Conservation (phyloP, 495 filamentous ascomycete species). For the Acidiella bohemica region DNA sequence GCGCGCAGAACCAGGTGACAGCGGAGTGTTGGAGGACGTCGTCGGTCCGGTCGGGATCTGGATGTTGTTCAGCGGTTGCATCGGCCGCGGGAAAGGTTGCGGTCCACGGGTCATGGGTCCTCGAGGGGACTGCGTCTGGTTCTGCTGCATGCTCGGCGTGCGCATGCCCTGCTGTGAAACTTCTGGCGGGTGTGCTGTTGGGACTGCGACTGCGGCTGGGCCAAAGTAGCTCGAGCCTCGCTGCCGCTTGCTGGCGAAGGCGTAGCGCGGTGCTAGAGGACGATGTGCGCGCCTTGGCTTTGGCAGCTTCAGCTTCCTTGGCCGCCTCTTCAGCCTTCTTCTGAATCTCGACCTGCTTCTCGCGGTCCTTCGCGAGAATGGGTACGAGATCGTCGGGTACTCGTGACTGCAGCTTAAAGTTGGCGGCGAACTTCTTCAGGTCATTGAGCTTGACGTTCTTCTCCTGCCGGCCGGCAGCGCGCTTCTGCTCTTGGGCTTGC, state of each 20-base stretch:
- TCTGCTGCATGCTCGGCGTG: background rate
- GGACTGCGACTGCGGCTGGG: constrained; percentile 12
- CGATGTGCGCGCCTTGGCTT: constrained; percentile 46
- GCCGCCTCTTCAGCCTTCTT: constrained; percentile 47
- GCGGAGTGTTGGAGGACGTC: constrained; percentile 19
- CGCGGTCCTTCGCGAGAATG: constrained; percentile 89
- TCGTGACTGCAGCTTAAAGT: constrained; percentile 82
- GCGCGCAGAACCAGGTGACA: constrained; percentile 18
- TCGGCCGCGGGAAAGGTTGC: background rate
- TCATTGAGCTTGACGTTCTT: constrained; percentile 86
- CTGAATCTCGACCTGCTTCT: constrained; percentile 83
- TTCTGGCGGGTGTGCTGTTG: constrained; percentile 5
- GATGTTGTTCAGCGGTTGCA: constrained; percentile 1
- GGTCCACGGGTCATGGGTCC: background rate
- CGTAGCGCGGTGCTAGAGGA: constrained; percentile 34
- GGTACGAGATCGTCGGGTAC: constrained; percentile 84
- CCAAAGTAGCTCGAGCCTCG: constrained; percentile 2
- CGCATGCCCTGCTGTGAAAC: constrained; percentile 2
- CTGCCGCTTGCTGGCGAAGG: constrained; percentile 17
- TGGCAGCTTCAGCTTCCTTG: constrained; percentile 17
- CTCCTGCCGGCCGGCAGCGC: constrained; percentile 51
- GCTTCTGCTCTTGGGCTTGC: constrained; percentile 33
- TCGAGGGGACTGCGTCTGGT: constrained; percentile 6
- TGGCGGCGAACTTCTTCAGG: constrained; percentile 84
- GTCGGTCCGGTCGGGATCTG: constrained; percentile 21